A percentile compares a stretch with the other conserved stretches of the same genome.
These are phyloP conservation scores for Coemansia sp. DNA, from an alignment of 192 early-diverging fungal species.

Conservation along the genomic window DNA sequence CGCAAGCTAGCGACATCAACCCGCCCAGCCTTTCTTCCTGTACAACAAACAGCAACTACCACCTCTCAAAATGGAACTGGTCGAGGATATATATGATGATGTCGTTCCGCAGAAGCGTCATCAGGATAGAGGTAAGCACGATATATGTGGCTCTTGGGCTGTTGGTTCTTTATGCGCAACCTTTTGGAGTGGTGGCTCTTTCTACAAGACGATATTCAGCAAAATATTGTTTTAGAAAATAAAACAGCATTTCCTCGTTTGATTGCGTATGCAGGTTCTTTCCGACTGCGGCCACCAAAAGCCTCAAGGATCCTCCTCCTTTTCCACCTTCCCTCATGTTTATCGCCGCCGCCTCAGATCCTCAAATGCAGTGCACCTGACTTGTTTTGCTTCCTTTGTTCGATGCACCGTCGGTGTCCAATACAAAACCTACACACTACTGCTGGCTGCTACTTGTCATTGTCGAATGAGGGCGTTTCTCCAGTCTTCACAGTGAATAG, in stretches of 20 bases:
- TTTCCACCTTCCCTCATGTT: background rate
- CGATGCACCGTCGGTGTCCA: background rate
- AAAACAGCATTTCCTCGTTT: background rate
- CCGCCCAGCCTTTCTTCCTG: background rate
- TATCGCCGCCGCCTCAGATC: background rate
- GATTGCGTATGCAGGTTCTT: conserved; percentile 1
- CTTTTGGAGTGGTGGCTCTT: too few relatives aligned
- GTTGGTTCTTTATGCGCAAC: too few relatives aligned
- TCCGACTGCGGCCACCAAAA: conserved; percentile 1
- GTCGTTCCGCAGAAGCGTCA: background rate
- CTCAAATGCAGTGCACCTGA: background rate
- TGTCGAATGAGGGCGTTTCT: too few relatives aligned
- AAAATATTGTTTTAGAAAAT: background rate
- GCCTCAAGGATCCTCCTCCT: background rate
- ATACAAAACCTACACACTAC: too few relatives aligned
- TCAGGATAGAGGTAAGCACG: background rate
- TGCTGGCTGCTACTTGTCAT: too few relatives aligned
- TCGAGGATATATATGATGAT: background rate
- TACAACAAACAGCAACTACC: background rate
- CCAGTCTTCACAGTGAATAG: too few relatives aligned
- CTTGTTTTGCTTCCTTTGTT: background rate
- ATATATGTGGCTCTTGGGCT: too few relatives aligned
- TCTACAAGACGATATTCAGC: too few relatives aligned
- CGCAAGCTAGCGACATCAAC: too few relatives aligned
- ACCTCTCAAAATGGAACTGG: background rate